phyloP scores from a whole-genome alignment of 805 yeast species.

The Monosporozyma aerobia region DNA sequence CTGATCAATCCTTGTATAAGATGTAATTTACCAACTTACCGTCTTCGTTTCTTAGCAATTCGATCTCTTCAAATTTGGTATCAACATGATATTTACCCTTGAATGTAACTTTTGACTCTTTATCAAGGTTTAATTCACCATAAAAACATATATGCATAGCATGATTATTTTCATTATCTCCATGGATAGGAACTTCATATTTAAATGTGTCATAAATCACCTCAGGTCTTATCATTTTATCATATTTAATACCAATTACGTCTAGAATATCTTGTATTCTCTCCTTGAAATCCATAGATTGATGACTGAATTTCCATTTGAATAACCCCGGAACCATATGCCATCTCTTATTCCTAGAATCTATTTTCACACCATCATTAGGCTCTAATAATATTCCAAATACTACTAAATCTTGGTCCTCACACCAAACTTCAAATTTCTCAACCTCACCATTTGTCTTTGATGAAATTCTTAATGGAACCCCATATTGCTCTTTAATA shows the following conservation, averaged over 20 bases:
- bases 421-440: conserved; percentile 25
- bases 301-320: conserved; percentile 21
- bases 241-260: conserved; percentile 19
- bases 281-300: conserved; percentile 15
- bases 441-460: conserved; percentile 6
- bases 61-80: conserved; percentile 23
- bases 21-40: conserved; percentile 23
- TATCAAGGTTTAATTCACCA: conserved; percentile 21
- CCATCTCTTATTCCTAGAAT: conserved; percentile 11
- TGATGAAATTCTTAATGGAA: conserved; percentile 19
- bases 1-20: conserved; percentile 11
- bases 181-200: conserved; percentile 23
- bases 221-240: conserved; percentile 21
- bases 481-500: conserved; percentile 27
- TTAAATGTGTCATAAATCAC: conserved; percentile 20
- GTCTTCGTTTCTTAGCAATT: conserved; percentile 21
- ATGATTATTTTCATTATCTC: conserved; percentile 10
- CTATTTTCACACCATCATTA: conserved; percentile 2
- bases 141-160: conserved; percentile 25
- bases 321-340: conserved; percentile 18
- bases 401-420: conserved; percentile 25
- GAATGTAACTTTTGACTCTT: conserved; percentile 18
- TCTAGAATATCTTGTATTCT: conserved; percentile 11
- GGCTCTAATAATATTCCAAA: conserved; percentile 20
- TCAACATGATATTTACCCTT: conserved; percentile 28